Conservation (phyloP, 495 filamentous ascomycete species). For the Talaromyces stipitatus region DNA sequence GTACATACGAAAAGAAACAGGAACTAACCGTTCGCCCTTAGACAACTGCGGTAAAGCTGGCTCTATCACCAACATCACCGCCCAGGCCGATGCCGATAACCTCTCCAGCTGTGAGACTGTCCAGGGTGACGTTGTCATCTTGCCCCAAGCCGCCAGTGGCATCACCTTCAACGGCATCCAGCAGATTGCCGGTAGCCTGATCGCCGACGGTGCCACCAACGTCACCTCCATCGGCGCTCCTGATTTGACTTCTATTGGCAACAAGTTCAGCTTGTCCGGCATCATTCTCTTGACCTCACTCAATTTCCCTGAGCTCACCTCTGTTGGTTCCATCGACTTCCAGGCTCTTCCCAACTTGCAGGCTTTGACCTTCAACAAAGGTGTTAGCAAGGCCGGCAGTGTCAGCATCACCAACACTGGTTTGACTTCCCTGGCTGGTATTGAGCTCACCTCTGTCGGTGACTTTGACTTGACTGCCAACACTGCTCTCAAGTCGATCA, state of each 20-base stretch:
- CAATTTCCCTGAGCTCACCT: constrained; percentile 51
- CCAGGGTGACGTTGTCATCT: constrained; percentile 63
- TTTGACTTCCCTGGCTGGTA: constrained; percentile 64
- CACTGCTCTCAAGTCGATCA: constrained; percentile 56
- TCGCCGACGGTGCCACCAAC: constrained; percentile 46
- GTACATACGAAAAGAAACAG: not conserved
- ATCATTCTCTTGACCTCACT: constrained; percentile 60
- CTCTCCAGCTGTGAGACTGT: constrained; percentile 60
- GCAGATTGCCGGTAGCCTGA: constrained; percentile 63
- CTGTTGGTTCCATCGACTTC: constrained; percentile 61
- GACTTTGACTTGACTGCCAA: constrained; percentile 79
- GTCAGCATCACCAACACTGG: constrained; percentile 78
- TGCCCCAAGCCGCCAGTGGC: constrained; percentile 36
- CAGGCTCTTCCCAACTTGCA: constrained; percentile 64
- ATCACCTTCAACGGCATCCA: constrained; percentile 41
- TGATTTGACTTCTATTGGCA: constrained; percentile 43
- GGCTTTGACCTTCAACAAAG: constrained; percentile 53
- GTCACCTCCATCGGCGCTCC: constrained; percentile 49
- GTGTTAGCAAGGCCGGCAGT: constrained; percentile 53
- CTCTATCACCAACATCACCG: constrained; percentile 55
- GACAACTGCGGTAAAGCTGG: constrained; percentile 19
- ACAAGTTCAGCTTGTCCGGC: constrained; percentile 56
- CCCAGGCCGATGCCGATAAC: constrained; percentile 62
- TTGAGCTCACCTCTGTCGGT: constrained; percentile 58
- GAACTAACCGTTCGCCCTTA: not conserved